phyloP scores from a whole-genome alignment of 345 rosid species.

The Erodium maritimum region DNA sequence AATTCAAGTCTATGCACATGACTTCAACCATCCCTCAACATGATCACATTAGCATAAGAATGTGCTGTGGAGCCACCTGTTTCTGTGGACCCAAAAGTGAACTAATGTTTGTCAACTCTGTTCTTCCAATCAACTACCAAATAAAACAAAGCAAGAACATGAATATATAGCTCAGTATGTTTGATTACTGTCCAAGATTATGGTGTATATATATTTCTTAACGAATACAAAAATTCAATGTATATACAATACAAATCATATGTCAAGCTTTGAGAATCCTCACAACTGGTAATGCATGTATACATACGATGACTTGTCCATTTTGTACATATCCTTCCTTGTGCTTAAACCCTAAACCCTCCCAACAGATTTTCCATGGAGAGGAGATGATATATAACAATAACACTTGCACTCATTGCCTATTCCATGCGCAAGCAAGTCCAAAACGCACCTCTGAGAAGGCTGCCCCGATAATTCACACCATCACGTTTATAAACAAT shows the following conservation, averaged over 20 bases:
- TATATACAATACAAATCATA: background rate
- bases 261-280: background rate
- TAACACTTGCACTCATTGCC: background rate
- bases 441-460: background rate
- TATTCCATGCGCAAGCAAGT: background rate
- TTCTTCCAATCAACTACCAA: too few species aligned
- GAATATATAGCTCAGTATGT: too few species aligned
- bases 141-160: too few species aligned
- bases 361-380: background rate
- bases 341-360: background rate
- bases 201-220: too few species aligned
- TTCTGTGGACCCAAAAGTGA: too few species aligned
- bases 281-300: background rate
- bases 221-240: background rate
- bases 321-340: background rate
- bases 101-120: too few species aligned
- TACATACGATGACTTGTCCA: background rate
- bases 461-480: background rate
- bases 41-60: too few species aligned
- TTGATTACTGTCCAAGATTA: too few species aligned
- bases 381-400: too few species aligned
- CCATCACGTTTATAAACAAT: background rate
- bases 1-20: too few species aligned
- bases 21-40: too few species aligned
- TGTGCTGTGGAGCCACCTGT: too few species aligned